Base-by-base conservation (phyloP, 1,139 yeast genomes). In the Pneumocystis oryctolagi region DNA sequence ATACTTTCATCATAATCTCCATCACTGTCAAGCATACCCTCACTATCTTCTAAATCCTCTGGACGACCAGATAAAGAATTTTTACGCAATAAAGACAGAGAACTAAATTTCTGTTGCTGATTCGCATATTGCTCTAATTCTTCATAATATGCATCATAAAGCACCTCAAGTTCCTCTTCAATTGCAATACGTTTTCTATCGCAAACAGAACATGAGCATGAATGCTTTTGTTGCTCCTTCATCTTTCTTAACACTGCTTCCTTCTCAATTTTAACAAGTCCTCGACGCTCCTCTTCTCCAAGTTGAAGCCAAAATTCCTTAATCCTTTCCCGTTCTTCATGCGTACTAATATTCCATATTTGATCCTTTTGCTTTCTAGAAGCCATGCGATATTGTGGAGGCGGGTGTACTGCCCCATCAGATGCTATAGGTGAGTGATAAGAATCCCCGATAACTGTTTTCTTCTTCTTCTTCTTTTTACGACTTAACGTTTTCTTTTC, bases 171-270 rank as follows among this genome's bases (percentile, higher is more conserved):
- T 70, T 88, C 96, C 67, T 84, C 84, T 70, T 87, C 94, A 68
- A 89, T 82, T 37, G 89, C 82, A 65, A 79, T 76, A 68, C 84
- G 82, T 68, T 87, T 83, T 62, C 89, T 80, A 1, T 94, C 95
- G 74, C 97, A 90, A 37, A 84, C 84, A 5, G 84, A 77, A 72
- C 97, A 90, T 64, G 83, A 80, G 72, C 97, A 89, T 6, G 72
- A 73, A 68, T 73, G 77, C 68, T 75, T 75, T 69, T 79, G 84
- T 69, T 83, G 84, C 62, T 80, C 81, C 66, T 80, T 81, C 74
- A 87, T 82, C 64, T 83, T 78, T 65, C 80, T 81, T 74, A 86
- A 77, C 1, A 88, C 85, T 53, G 88, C 84, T 62, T 82, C 82
- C 71, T 85, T 85, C 69, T 86, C 89, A 60, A 87, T 81, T 68